Percentiles rank a stretch among this genome's conserved stretches.
Evolutionary conservation across 768 basidiomycete genomes (phyloP).

Genomic region (Austroboletus eburneus): DNA sequence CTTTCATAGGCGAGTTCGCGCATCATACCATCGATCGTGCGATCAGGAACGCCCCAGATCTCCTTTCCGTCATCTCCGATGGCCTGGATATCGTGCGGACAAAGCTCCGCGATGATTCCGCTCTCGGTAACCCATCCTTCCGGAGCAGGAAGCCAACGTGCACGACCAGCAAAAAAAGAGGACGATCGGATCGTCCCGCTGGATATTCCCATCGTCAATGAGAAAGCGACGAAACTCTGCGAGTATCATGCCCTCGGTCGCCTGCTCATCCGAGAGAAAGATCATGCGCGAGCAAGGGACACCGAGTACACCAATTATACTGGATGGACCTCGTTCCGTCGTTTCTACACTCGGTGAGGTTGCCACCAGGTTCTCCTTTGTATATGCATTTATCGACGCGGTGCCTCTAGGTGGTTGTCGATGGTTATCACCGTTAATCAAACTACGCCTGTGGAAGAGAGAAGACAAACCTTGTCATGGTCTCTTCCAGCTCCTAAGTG

Average conservation of each 20-base stretch:
- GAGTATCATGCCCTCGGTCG: conserved; percentile 8
- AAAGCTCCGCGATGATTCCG: no score
- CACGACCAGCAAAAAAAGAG: conserved; percentile 21
- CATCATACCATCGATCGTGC: no score
- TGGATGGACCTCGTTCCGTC: conserved; percentile 12
- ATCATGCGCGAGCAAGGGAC: conserved; percentile 10
- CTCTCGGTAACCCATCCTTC: no score
- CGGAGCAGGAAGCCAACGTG: background rate
- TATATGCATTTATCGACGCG: no score
- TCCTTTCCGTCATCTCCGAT: no score
- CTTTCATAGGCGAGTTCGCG: conserved; percentile 13
- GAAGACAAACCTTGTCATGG: no score
- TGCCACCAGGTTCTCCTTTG: no score
- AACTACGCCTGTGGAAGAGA: no score
- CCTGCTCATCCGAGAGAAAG: conserved; percentile 14
- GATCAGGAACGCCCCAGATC: no score
- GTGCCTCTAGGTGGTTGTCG: no score
- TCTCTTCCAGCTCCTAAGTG: no score
- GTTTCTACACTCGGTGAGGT: conserved; percentile 15
- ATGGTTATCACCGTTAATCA: background rate
- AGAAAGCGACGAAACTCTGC: conserved; percentile 9
- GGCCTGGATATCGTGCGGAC: no score
- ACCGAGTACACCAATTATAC: conserved; percentile 9
- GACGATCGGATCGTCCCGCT: conserved; percentile 15
- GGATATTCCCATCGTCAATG: conserved; percentile 3